Base-by-base conservation (phyloP, 2,329 filamentous ascomycete species). In the Chrysoporthe puriensis region DNA sequence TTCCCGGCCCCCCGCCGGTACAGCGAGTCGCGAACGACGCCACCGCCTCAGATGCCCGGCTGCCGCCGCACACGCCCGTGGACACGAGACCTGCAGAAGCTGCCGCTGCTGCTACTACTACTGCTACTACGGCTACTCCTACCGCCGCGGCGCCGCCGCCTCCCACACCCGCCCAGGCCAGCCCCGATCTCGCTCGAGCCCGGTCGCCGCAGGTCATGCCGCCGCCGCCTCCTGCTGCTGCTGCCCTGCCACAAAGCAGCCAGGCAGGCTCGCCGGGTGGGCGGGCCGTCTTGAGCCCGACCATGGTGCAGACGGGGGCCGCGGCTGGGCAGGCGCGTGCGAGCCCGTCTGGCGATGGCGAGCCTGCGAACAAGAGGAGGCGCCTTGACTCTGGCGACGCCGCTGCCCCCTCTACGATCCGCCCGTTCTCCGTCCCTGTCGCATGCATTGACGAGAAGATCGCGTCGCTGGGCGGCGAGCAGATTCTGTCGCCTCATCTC, bases 401-500 rank as follows among this genome's bases (percentile, higher is more conserved):
- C n/a, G 43, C n/a, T 48, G 36, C 52, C 13, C 58, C 18, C 50
- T 59, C 13, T 48, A 11, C 50, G 42, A n/a, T 16, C 14, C 57
- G 18, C n/a, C 32, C 26, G n/a, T 52, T 43, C 26, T 6, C 14
- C 32, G n/a, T 42, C 26, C 36, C 63, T 16, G 26, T 46, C 21
- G 26, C 52, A 14, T 40, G 21, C 13, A 63, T 69, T 58, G 68
- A 67, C 16, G 9, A 16, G 46, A 46, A 42, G 13, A 48, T 69
- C 61, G 8, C 21, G 16, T 50, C 62, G 6, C 34, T 54, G 32
- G 65, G 63, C 9, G 62, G 62, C 5, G 32, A 34, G 8, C 52
- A 48, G 34, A 76, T 64, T 70, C 62, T 50, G 72, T 72, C 4
- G 73, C 83, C 2, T 86, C 26, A 26, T 26, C 26, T 26, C 26